Conservation (phyloP, 139 green algal species). For the Haematococcus lacustris region DNA sequence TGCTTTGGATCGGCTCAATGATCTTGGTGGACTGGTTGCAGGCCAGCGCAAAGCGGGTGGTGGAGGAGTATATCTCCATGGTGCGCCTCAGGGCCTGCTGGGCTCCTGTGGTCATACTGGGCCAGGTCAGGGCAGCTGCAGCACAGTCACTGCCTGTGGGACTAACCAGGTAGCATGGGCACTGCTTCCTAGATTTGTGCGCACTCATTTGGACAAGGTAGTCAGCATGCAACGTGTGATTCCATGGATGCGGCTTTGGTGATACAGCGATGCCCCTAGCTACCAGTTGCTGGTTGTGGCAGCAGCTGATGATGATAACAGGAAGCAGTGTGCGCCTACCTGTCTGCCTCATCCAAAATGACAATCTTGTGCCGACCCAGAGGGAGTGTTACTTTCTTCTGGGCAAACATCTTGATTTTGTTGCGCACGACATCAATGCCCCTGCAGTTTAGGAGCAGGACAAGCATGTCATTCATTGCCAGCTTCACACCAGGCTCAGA, state of each 20-base stretch:
- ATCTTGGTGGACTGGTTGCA: constrained; percentile 96
- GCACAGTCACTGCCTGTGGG: no score
- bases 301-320: no score
- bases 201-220: no score
- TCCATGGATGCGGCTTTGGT: no score
- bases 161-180: no score
- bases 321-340: no score
- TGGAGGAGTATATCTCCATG: constrained; percentile 95
- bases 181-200: no score
- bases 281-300: no score
- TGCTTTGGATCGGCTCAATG: constrained; percentile 95
- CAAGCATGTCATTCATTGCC: background rate
- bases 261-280: no score
- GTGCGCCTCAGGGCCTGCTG: constrained; percentile 97
- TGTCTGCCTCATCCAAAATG: constrained; percentile 97
- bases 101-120: constrained; percentile 84
- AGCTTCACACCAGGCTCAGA: background rate
- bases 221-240: no score
- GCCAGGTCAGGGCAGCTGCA: no score
- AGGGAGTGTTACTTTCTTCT: constrained; percentile 94
- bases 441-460: constrained; percentile 40
- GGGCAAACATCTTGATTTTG: constrained; percentile 99
- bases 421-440: constrained; percentile 98
- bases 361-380: constrained; percentile 92
- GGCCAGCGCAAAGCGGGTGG: constrained; percentile 95